Evolutionary conservation across 345 rosid species (phyloP).

Genomic region (Firmiana major): DNA sequence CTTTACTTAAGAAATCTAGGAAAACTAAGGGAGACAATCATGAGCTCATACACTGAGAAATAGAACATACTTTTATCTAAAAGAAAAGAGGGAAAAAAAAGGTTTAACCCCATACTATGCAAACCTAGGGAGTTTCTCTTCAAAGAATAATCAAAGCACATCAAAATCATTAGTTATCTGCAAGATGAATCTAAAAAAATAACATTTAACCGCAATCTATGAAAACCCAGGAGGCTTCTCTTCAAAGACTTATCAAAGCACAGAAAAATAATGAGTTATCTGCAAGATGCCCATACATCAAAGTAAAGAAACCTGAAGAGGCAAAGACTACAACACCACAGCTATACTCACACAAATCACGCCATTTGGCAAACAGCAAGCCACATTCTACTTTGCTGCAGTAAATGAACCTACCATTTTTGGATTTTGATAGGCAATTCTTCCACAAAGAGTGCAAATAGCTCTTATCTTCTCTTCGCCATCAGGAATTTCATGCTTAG

Average conservation of each 20-base stretch:
- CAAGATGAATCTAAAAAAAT: background rate
- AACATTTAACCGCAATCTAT: background rate
- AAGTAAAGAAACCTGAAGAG: background rate
- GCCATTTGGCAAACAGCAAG: background rate
- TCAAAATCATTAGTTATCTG: background rate
- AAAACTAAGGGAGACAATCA: background rate
- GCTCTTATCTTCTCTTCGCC: conserved; percentile 93
- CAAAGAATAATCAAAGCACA: background rate
- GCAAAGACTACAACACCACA: background rate
- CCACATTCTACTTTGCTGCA: background rate
- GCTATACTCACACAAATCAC: background rate
- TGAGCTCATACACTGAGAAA: background rate
- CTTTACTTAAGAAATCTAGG: background rate
- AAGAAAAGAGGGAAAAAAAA: background rate
- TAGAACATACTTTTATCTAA: background rate
- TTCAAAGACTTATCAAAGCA: background rate
- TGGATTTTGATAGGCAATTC: conserved; percentile 88
- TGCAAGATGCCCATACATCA: background rate
- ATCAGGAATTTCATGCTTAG: conserved; percentile 81
- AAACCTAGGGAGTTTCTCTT: background rate
- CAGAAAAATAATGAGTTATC: background rate
- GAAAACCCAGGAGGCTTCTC: background rate
- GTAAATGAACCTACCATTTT: conserved; percentile 61
- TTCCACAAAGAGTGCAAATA: conserved; percentile 73
- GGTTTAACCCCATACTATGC: background rate